phyloP scores from a whole-genome alignment of 2,329 filamentous ascomycete genomes.

The Exophiala viscosa region DNA sequence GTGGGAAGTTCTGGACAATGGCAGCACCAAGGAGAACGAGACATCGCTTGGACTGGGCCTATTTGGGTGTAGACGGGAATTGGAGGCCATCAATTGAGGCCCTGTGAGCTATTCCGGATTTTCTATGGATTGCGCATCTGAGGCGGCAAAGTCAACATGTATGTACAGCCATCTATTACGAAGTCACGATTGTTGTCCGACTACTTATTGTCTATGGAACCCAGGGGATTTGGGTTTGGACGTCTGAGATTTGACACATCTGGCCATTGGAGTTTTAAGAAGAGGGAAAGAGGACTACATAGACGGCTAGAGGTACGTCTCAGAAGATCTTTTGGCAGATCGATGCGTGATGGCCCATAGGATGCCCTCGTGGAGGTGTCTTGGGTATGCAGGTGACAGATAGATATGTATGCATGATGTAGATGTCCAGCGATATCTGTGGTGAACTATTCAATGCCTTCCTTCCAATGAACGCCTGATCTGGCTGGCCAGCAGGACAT shows the following conservation, averaged over 20 bases:
- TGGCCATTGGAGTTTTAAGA: not conserved
- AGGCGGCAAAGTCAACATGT: not conserved
- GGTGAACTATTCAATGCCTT: too few species aligned
- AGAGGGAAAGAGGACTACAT: too few species aligned
- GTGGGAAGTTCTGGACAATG: slow-evolving; percentile 29
- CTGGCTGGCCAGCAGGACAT: too few species aligned
- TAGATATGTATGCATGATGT: too few species aligned
- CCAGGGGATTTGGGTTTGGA: too few species aligned
- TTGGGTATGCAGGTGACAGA: too few species aligned
- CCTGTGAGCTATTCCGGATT: not conserved
- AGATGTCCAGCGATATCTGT: too few species aligned
- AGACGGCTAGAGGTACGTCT: not conserved
- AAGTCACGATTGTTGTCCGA: not conserved
- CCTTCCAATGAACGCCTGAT: too few species aligned
- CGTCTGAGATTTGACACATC: not conserved
- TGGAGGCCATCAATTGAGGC: not conserved
- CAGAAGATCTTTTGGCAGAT: too few species aligned
- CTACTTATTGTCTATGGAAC: not conserved
- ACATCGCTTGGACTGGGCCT: slow-evolving; percentile 27
- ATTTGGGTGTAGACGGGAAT: slow-evolving; percentile 21
- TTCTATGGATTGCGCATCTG: not conserved
- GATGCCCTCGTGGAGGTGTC: too few species aligned
- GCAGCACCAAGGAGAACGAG: slow-evolving; percentile 26
- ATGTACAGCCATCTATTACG: not conserved
- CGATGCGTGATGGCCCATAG: too few species aligned